Base-by-base conservation (phyloP, 1,284 basidiomycete species). In the Pseudozyma pruni region DNA sequence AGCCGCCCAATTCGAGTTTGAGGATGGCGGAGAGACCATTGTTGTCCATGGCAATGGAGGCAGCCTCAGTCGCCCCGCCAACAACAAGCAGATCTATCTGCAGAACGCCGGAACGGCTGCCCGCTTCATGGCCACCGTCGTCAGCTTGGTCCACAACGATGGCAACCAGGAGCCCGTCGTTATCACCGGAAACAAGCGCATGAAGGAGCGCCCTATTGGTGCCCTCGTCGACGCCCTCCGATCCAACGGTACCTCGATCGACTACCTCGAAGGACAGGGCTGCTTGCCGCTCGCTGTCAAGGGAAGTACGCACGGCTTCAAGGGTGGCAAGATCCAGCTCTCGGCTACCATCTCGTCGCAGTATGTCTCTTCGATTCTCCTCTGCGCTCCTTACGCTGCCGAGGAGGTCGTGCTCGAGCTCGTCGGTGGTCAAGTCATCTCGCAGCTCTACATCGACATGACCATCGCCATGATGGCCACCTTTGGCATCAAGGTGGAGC, bases 391-490 rank as follows among this genome's bases (percentile, higher is more conserved):
- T 0, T 98, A 98, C 81, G 94, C 95, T 1, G 81, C 84, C 34
- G 87, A 92, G 77, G 86, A 90, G 33, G 88, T 97, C 68, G 90
- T 89, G 5, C 89, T 98, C 58, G 92, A 96, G 84, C 88, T 99
- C 60, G 90, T 89, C 0, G 94, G 94, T 22, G 93, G 92, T 4
- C 89, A 91, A 77, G 96, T 98, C 81, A 97, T 98, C 83, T 96
- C 93, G 17, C 95, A 98, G 85, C 94, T 94, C 3, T 98, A 98
- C 86, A 98, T 99, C 84, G 94, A 99, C 85, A 97, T 98, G 94
- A 98, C 96, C 5, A 91, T 97, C 72, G 90, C 93, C 8, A 96
- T 98, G 90, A 98, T 98, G 96, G 86, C 86, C 59, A 88, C 90
- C n/a, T 98, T 98, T 81, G 95, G 94, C 19, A 86, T 98, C 72